These are phyloP conservation scores for Babesia divergens DNA, from an alignment of 169 alveolate genomes.

Conservation along the genomic window DNA sequence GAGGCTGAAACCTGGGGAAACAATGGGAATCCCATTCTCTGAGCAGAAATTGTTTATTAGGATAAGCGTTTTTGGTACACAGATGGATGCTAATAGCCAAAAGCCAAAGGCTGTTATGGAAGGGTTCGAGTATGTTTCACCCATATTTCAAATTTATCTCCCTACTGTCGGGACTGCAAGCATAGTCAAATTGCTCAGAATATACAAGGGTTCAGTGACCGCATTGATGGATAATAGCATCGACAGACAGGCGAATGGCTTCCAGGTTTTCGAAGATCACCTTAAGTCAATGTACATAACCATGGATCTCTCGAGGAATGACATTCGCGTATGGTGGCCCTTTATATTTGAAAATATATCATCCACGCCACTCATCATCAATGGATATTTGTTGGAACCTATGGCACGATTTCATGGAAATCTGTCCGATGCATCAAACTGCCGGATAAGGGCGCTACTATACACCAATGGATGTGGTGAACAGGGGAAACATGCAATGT, in stretches of 20 bases:
- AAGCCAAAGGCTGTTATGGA: background rate
- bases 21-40: constrained; percentile 46
- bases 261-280: constrained; percentile 21
- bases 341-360: constrained; percentile 59
- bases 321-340: constrained; percentile 56
- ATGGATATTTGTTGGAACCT: constrained; percentile 46
- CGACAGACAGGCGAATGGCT: background rate
- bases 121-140: constrained; percentile 13
- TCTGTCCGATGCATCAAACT: constrained; percentile 40
- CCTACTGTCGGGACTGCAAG: constrained; percentile 3
- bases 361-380: constrained; percentile 5
- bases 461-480: background rate
- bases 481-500: background rate
- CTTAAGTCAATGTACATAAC: constrained; percentile 29
- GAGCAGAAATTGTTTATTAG: constrained; percentile 44
- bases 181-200: background rate
- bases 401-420: constrained; percentile 22
- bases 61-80: constrained; percentile 25
- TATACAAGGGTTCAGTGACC: background rate
- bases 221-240: background rate
- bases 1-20: constrained; percentile 27
- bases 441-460: constrained; percentile 36
- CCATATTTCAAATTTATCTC: constrained; percentile 6
- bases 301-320: constrained; percentile 36
- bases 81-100: background rate